Conservation (phyloP, 768 basidiomycete genomes). For the Phylloporus scabripes region DNA sequence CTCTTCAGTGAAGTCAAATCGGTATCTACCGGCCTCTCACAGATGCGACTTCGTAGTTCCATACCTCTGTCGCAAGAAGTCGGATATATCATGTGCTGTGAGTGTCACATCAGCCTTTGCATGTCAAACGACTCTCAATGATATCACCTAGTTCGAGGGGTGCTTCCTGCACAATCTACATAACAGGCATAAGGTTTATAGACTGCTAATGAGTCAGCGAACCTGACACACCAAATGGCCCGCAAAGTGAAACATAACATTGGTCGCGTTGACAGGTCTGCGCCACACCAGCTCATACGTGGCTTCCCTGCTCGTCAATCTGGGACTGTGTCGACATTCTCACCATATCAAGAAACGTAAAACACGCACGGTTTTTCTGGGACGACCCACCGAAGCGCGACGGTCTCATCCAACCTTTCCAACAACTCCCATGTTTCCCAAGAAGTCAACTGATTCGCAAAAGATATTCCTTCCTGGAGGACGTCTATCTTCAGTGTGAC, state of each 20-base stretch:
- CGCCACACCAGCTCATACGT: constrained; percentile 26
- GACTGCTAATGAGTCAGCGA: neutral
- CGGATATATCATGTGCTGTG: constrained; percentile 23
- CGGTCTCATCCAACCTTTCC: constrained; percentile 20
- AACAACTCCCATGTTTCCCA: constrained; percentile 29
- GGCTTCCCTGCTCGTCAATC: constrained; percentile 10
- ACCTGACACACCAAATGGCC: constrained; percentile 26
- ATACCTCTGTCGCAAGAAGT: constrained; percentile 18
- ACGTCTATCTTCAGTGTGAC: constrained; percentile 61
- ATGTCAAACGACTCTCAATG: neutral
- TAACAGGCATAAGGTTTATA: neutral
- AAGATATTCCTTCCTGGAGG: constrained; percentile 59
- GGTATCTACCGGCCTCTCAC: neutral
- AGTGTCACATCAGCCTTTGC: neutral
- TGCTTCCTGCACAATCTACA: constrained; percentile 26
- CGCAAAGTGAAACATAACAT: constrained; percentile 23
- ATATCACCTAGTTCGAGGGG: constrained; percentile 25
- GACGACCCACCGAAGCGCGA: constrained; percentile 28
- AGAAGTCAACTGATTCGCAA: constrained; percentile 38
- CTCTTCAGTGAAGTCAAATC: too few species aligned
- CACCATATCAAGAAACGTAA: neutral
- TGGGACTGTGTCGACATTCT: constrained; percentile 1
- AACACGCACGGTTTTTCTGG: constrained; percentile 17
- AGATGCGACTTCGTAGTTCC: constrained; percentile 7
- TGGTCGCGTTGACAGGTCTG: constrained; percentile 27